Conservation (phyloP, 352 stramenopile genomes). For the Phytophthora pinifolia region DNA sequence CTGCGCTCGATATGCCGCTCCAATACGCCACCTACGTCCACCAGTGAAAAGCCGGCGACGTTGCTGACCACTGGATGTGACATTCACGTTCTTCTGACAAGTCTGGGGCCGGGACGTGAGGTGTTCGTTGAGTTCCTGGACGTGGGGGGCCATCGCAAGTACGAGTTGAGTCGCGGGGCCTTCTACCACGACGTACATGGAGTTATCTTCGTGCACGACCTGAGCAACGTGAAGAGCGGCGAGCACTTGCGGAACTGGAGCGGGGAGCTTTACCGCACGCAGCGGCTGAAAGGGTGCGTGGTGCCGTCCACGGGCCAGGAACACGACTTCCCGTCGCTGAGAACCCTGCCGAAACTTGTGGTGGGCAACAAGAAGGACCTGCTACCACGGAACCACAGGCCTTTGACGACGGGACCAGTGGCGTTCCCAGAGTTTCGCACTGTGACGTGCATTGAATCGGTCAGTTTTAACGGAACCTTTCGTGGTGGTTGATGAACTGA, state of each 20-base stretch:
- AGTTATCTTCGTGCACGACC: conserved; percentile 80
- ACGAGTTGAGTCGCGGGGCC: conserved; percentile 74
- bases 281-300: conserved; percentile 60
- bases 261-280: conserved; percentile 46
- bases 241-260: conserved; percentile 68
- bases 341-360: conserved; percentile 67
- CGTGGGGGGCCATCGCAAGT: conserved; percentile 78
- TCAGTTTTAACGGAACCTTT: conserved; percentile 22
- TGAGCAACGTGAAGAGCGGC: conserved; percentile 76
- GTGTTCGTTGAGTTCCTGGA: conserved; percentile 86
- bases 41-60: conserved; percentile 25
- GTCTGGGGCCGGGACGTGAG: conserved; percentile 33
- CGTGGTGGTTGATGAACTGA: neutral
- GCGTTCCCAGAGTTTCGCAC: conserved; percentile 45
- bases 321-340: conserved; percentile 43
- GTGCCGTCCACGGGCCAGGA: conserved; percentile 33
- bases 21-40: conserved; percentile 4
- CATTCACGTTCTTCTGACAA: conserved; percentile 65
- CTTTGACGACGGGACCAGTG: conserved; percentile 30
- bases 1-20: conserved; percentile 60
- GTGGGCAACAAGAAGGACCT: conserved; percentile 83
- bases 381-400: conserved; percentile 19
- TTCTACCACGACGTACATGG: conserved; percentile 87
- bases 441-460: conserved; percentile 57
- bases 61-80: conserved; percentile 85